Conservation (phyloP, 352 stramenopile species). For the Phytophthora macrochlamydospora region DNA sequence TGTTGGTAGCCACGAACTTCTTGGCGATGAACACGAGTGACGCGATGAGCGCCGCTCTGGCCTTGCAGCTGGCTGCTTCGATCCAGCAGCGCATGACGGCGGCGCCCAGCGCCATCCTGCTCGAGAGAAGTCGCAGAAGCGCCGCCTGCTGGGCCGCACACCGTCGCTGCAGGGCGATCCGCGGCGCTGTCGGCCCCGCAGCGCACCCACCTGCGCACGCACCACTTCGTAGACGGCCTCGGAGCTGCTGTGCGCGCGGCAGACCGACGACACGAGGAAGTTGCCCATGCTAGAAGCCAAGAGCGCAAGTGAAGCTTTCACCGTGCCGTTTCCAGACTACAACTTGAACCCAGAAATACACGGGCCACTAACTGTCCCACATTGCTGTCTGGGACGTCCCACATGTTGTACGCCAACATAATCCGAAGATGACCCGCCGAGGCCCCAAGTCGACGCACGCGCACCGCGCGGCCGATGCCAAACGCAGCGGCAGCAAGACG, state of each 20-base stretch:
- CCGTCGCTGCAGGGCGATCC: conserved; percentile 27
- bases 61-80: conserved; percentile 19
- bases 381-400: neutral
- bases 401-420: conserved; percentile 1
- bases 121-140: conserved; percentile 27
- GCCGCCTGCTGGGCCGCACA: conserved; percentile 37
- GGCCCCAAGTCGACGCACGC: conserved; percentile 59
- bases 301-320: conserved; percentile 9
- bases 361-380: no score
- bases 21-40: conserved; percentile 38
- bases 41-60: conserved; percentile 29
- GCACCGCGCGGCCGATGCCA: conserved; percentile 41
- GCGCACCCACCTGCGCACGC: conserved; percentile 19
- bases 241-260: conserved; percentile 31
- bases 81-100: conserved; percentile 30
- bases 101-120: conserved; percentile 25
- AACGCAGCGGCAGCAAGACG: conserved; percentile 34
- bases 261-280: conserved; percentile 35
- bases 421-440: conserved; percentile 53
- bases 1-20: conserved; percentile 29
- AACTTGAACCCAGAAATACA: conserved; percentile 25
- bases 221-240: conserved; percentile 35
- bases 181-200: conserved; percentile 16
- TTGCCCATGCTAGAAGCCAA: conserved; percentile 27
- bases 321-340: conserved; percentile 3